Evolutionary conservation across 768 basidiomycete species (phyloP).

Genomic region (Galerina sulciceps): DNA sequence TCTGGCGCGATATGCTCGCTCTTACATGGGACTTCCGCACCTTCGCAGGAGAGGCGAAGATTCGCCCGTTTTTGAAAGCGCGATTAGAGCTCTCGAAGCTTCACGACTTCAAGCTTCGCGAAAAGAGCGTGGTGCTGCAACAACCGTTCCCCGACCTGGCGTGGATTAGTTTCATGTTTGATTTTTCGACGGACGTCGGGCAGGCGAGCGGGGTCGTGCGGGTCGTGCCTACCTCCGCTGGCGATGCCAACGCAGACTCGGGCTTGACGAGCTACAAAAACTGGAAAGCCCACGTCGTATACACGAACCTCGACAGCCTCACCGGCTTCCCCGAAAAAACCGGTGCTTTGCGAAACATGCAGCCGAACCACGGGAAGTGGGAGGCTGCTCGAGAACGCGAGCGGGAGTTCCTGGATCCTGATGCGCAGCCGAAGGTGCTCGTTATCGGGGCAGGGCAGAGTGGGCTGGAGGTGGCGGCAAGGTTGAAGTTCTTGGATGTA

Average conservation of each 20-base stretch:
- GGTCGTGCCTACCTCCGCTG: slow-evolving; percentile 47
- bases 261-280: neutral
- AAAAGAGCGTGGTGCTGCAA: slow-evolving; percentile 27
- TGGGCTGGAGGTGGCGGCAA: slow-evolving; percentile 59
- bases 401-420: slow-evolving; percentile 45
- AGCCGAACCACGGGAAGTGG: slow-evolving; percentile 57
- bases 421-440: slow-evolving; percentile 55
- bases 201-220: slow-evolving; percentile 48
- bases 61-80: slow-evolving; percentile 37
- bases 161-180: slow-evolving; percentile 52
- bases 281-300: slow-evolving; percentile 61
- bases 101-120: slow-evolving; percentile 26
- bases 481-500: slow-evolving; percentile 56
- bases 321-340: slow-evolving; percentile 44
- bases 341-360: slow-evolving; percentile 40
- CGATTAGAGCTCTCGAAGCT: slow-evolving; percentile 31
- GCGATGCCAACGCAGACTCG: neutral
- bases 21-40: slow-evolving; percentile 57
- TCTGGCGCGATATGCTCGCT: slow-evolving; percentile 55
- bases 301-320: slow-evolving; percentile 55
- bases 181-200: slow-evolving; percentile 51
- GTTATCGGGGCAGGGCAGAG: slow-evolving; percentile 61
- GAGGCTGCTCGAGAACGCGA: slow-evolving; percentile 42
- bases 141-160: slow-evolving; percentile 42
- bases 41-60: slow-evolving; percentile 37